Base-by-base conservation (phyloP, 1,284 basidiomycete genomes). In the Schizopora paradoxa region DNA sequence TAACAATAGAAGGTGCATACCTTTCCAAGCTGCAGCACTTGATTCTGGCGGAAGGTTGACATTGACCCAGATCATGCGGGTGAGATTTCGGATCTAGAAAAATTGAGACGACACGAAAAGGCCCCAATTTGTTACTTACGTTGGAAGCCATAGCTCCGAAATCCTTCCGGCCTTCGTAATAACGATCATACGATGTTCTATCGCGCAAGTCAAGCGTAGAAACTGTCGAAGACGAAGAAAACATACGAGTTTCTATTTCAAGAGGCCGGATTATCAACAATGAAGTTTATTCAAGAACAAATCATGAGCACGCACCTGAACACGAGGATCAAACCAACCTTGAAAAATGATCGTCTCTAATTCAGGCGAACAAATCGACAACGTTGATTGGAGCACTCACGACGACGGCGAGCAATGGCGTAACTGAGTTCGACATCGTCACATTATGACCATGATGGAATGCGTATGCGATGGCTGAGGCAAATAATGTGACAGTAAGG, bases 341-440 rank as follows among this genome's bases (percentile, higher is more conserved):
- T 18, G 42, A 43, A 51, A 43, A 34, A 49, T 45, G 43, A 41
- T 35, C 16, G 13, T 37, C 19, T 18, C 26, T 37, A 37, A 43
- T 46, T 35, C 46, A 48, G n/a, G 27, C 49, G 56, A 41, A 60
- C 56, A 13, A 69, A 56, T 6, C 54, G n/a, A n/a, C n/a, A n/a
- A n/a, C n/a, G n/a, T n/a, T n/a, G n/a, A n/a, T n/a, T n/a, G n/a
- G n/a, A n/a, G n/a, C 43, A 64, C 88, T 70, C 51, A 94, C 92
- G 52, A 95, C 92, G 11, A 96, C 88, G 5, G 88, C 89, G 19
- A 95, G 72, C 37, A 95, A 67, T 1, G 91, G 91, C 4, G 92
- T 79, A 54, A 91, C 79, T 4, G 81, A 79, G 60, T 86, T 88
- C 6, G 83, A 76, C 43, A 86, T 66, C 18, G 69, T 66, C 41